Base-by-base conservation (phyloP, 2,329 filamentous ascomycete genomes). In the Pseudophaeomoniella oleicola region DNA sequence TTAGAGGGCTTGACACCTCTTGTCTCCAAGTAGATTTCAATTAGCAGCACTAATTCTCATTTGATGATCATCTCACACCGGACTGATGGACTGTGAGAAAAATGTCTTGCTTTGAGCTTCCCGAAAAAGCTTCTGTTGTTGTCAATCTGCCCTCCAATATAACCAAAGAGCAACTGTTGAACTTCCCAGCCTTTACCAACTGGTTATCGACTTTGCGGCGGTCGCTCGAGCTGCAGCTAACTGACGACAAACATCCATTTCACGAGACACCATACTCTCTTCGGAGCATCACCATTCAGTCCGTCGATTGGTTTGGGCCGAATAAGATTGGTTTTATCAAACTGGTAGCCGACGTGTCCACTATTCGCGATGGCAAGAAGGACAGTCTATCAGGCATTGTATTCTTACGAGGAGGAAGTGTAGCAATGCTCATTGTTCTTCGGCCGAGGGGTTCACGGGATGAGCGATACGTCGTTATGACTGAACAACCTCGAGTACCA, bases 401-500 rank as follows among this genome's bases (percentile, higher is more conserved):
- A 0, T 70, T 78, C 40, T 59, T 78, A 2, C 66, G 74, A 27
- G 74, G 74, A 0, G 65, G 71, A n/a, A 69, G 65, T 47, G 72
- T 78, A 31, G 72, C 64, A 16, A 71, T 78, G 65, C 62, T 78
- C 5, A 62, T 74, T 17, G 62, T 72, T 47, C 60, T 73, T 5
- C 45, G 70, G 30, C 31, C 15, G 11, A 18, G 44, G 18, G 38
- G 29, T 15, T 5, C 6, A 11, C n/a, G n/a, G n/a, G 43, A 47
- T 5, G 69, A 76, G 54, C 63, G 69, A 37, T 67, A 72, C 49
- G 72, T 67, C 5, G 54, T 78, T 1, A 50, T 78, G 36, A 77
- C 72, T 0, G 64, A 76, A 17, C 73, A 77, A 52, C 68, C 73
- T 15, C 67, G 74, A 32, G 50, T 75, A 3, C 59, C 73, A 0